Evolutionary conservation across 2,329 filamentous ascomycete genomes (phyloP).

Genomic region (Blumeria graminis): DNA sequence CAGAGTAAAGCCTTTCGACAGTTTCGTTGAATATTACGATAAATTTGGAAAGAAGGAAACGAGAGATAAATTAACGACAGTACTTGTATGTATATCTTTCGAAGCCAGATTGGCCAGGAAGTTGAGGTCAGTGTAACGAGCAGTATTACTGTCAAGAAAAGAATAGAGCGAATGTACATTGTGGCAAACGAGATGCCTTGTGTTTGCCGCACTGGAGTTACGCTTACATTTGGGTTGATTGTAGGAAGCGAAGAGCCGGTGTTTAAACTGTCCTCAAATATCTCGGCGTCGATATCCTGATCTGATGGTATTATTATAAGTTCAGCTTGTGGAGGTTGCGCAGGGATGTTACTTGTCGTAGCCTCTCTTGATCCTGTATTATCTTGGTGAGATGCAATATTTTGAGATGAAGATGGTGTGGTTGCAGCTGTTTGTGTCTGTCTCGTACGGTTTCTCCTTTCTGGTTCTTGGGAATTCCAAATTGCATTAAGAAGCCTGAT

Average conservation of each 20-base stretch:
- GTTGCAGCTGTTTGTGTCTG: slow-evolving; percentile 10
- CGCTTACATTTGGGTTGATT: slow-evolving; percentile 9
- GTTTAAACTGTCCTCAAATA: slow-evolving; percentile 19
- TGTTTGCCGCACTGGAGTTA: slow-evolving; percentile 11
- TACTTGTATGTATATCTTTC: slow-evolving; percentile 32
- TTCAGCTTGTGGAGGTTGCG: slow-evolving; percentile 4
- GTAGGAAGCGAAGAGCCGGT: slow-evolving; percentile 9
- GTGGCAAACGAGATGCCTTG: slow-evolving; percentile 21
- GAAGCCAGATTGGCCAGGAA: slow-evolving; percentile 32
- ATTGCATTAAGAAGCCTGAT: slow-evolving; percentile 34
- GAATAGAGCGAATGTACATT: slow-evolving; percentile 31
- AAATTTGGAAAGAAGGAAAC: slow-evolving; percentile 80
- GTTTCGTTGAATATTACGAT: slow-evolving; percentile 73
- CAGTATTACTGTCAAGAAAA: slow-evolving; percentile 28
- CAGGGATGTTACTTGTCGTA: neutral
- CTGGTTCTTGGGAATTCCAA: slow-evolving; percentile 34
- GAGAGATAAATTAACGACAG: slow-evolving; percentile 60
- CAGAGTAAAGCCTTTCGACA: slow-evolving; percentile 77
- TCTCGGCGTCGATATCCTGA: slow-evolving; percentile 37
- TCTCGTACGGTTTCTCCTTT: slow-evolving; percentile 20
- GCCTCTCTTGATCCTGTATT: slow-evolving; percentile 5
- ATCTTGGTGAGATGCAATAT: slow-evolving; percentile 9
- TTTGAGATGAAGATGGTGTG: slow-evolving; percentile 11
- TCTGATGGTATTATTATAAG: slow-evolving; percentile 38
- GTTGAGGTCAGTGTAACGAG: slow-evolving; percentile 34